phyloP scores from a whole-genome alignment of 2,329 filamentous ascomycete species.

The Fusarium avenaceum region DNA sequence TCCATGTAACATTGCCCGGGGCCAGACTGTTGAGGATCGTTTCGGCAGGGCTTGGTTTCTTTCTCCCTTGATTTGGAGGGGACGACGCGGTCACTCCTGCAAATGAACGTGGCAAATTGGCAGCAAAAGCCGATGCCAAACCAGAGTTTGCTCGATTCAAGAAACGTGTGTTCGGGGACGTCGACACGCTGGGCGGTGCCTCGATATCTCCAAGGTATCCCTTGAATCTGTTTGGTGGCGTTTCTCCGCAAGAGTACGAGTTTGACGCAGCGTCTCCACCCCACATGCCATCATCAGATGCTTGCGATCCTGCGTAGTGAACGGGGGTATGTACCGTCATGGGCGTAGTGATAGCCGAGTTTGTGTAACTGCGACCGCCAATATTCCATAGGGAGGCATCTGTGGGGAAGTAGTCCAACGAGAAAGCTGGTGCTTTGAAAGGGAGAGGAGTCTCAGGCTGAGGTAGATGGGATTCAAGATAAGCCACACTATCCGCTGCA shows the following conservation, averaged over 20 bases:
- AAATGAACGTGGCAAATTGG: conserved; percentile 66
- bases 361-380: conserved; percentile 65
- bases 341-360: conserved; percentile 69
- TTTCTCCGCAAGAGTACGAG: conserved; percentile 73
- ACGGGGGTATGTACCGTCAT: conserved; percentile 69
- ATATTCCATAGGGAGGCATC: conserved; percentile 67
- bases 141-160: conserved; percentile 68
- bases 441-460: conserved; percentile 73
- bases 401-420: conserved; percentile 75
- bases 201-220: conserved; percentile 62
- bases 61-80: conserved; percentile 60
- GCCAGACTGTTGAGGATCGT: conserved; percentile 69
- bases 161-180: conserved; percentile 69
- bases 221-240: conserved; percentile 66
- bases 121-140: conserved; percentile 68
- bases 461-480: conserved; percentile 68
- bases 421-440: conserved; percentile 75
- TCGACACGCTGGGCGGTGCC: conserved; percentile 67
- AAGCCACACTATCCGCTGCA: conserved; percentile 67
- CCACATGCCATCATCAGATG: conserved; percentile 69
- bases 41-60: conserved; percentile 73
- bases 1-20: conserved; percentile 65
- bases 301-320: conserved; percentile 67
- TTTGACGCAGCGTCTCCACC: conserved; percentile 67
- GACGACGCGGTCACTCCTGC: conserved; percentile 58